These are phyloP conservation scores for Penicillium sp. DNA, from an alignment of 2,329 filamentous ascomycete genomes.

Conservation along the genomic window DNA sequence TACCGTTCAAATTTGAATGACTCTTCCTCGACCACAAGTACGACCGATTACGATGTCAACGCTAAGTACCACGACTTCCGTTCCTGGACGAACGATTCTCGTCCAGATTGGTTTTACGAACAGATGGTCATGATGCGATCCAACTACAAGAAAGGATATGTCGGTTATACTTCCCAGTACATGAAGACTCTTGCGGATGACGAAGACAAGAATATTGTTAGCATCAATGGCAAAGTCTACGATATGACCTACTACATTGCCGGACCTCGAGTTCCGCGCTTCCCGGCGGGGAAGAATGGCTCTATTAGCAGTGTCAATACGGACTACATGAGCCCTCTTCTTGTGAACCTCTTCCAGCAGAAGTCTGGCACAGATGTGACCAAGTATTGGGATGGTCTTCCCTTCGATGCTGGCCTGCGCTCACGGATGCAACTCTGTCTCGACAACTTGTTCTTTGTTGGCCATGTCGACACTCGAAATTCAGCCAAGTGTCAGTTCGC, in stretches of 20 bases:
- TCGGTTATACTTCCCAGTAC: constrained; percentile 79
- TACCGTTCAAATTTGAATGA: constrained; percentile 72
- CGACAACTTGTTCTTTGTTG: constrained; percentile 92
- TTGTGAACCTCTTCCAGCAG: constrained; percentile 73
- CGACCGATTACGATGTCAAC: constrained; percentile 68
- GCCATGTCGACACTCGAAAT: constrained; percentile 85
- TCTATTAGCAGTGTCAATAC: constrained; percentile 52
- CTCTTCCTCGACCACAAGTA: constrained; percentile 62
- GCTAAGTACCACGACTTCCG: constrained; percentile 90
- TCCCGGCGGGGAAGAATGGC: constrained; percentile 52
- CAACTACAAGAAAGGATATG: constrained; percentile 78
- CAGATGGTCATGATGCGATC: constrained; percentile 74
- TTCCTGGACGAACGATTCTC: constrained; percentile 72
- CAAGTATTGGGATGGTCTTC: constrained; percentile 73
- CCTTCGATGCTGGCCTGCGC: constrained; percentile 57
- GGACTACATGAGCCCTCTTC: constrained; percentile 75
- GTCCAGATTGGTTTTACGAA: constrained; percentile 89
- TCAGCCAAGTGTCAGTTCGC: constrained; percentile 82
- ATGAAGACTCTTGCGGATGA: constrained; percentile 63
- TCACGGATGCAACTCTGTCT: constrained; percentile 75
- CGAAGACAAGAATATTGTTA: constrained; percentile 68
- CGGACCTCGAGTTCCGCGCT: constrained; percentile 67
- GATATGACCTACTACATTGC: constrained; percentile 80
- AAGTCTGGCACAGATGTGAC: constrained; percentile 76
- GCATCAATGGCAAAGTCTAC: constrained; percentile 76